These are phyloP conservation scores for Ilyonectria destructans DNA, from an alignment of 2,329 filamentous ascomycete species.

Conservation along the genomic window DNA sequence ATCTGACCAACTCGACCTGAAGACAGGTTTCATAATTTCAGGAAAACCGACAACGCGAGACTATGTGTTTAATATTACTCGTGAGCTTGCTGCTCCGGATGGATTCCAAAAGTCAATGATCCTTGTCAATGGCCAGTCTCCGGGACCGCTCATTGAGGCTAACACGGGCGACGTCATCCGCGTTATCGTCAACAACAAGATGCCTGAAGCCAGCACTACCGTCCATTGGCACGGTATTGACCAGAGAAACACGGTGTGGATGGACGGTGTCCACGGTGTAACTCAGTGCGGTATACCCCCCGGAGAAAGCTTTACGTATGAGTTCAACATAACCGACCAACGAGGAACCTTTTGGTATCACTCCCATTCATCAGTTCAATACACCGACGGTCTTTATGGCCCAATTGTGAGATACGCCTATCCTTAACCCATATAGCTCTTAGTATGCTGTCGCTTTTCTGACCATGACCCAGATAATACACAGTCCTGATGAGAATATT, in stretches of 20 bases:
- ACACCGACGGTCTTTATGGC: constrained; percentile 68
- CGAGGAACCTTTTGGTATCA: constrained; percentile 34
- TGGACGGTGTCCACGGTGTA: constrained; percentile 63
- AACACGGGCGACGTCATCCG: constrained; percentile 71
- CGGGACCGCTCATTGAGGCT: constrained; percentile 74
- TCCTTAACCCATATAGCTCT: not conserved
- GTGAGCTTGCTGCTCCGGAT: constrained; percentile 22
- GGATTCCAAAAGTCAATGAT: constrained; percentile 61
- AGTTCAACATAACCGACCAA: constrained; percentile 51
- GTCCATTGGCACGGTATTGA: constrained; percentile 66
- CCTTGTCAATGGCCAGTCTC: constrained; percentile 73
- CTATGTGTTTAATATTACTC: constrained; percentile 33
- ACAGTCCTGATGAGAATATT: constrained; percentile 56
- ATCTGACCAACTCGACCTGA: constrained; percentile 28
- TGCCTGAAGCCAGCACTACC: constrained; percentile 61
- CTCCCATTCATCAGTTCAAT: constrained; percentile 56
- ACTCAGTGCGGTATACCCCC: constrained; percentile 76
- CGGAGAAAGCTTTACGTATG: constrained; percentile 64
- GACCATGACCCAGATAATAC: constrained; percentile 50
- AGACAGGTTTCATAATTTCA: constrained; percentile 30
- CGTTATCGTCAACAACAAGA: constrained; percentile 77
- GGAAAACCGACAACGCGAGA: constrained; percentile 11
- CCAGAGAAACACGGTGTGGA: constrained; percentile 60
- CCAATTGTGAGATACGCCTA: constrained; percentile 41
- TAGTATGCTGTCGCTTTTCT: not conserved